A percentile compares a stretch with the other conserved stretches of the same genome.
Evolutionary conservation across 768 basidiomycete species (phyloP).

Genomic region (Hydnomerulius pinastri): DNA sequence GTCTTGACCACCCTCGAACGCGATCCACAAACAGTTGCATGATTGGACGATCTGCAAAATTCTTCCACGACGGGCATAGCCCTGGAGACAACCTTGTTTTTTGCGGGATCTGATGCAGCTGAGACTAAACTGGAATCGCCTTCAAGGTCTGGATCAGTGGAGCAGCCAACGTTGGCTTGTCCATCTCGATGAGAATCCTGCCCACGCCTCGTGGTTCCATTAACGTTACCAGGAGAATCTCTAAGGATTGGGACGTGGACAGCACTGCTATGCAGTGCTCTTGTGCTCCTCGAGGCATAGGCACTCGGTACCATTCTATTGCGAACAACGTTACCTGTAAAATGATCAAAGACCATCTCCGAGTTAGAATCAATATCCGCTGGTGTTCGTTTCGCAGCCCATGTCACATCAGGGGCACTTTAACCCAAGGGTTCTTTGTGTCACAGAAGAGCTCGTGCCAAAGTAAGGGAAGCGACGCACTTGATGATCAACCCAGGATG

Average conservation of each 20-base stretch:
- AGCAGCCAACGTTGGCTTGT: conserved; percentile 10
- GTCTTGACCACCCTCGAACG: neutral
- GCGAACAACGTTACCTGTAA: neutral
- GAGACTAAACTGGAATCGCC: neutral
- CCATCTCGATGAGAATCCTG: neutral
- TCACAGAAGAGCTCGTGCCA: neutral
- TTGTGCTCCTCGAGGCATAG: neutral
- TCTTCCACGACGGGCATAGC: conserved; percentile 5
- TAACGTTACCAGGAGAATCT: neutral
- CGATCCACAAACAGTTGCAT: neutral
- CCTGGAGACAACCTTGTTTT: neutral
- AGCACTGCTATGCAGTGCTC: conserved; percentile 3
- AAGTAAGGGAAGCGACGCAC: conserved; percentile 15
- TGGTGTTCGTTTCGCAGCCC: conserved; percentile 10
- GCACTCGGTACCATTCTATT: neutral
- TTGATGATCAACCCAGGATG: neutral
- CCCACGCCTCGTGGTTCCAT: neutral
- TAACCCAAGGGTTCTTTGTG: neutral
- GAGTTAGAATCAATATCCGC: conserved; percentile 1
- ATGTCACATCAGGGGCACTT: neutral
- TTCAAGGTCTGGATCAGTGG: conserved; percentile 9
- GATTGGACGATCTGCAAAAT: neutral
- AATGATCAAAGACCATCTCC: neutral
- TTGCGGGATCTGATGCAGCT: neutral
- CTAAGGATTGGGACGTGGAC: neutral